Conservation (phyloP, 495 filamentous ascomycete species). For the Trichocladium antarcticum region DNA sequence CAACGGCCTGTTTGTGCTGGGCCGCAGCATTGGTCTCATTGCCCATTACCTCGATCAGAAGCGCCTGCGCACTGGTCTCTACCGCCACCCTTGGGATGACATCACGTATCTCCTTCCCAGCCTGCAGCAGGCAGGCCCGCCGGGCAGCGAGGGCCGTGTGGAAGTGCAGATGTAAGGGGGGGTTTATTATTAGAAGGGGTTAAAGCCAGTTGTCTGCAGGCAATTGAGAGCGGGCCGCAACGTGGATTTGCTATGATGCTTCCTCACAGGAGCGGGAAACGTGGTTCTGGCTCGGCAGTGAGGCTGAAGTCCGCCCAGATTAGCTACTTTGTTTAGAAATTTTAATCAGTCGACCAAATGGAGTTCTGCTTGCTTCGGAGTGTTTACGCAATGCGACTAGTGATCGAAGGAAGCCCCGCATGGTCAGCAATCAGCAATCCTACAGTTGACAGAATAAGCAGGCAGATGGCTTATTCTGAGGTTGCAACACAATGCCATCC, state of each 20-base stretch:
- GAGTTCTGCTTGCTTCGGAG: background rate
- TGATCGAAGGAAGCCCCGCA: too few species aligned
- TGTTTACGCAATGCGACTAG: too few species aligned
- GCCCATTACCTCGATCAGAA: conserved; percentile 99
- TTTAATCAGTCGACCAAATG: conserved; percentile 4
- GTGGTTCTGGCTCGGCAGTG: background rate
- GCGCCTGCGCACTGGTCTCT: conserved; percentile 91
- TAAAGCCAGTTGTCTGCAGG: background rate
- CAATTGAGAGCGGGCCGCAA: conserved; percentile 1
- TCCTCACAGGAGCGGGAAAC: background rate
- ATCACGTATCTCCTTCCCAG: conserved; percentile 92
- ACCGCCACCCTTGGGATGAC: conserved; percentile 97
- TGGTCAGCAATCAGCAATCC: too few species aligned
- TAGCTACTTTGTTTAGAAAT: conserved; percentile 3
- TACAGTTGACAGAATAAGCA: too few species aligned
- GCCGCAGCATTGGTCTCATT: conserved; percentile 94
- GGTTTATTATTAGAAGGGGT: background rate
- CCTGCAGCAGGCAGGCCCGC: conserved; percentile 56
- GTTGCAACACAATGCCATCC: too few species aligned
- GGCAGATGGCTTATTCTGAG: too few species aligned
- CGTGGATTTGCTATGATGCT: conserved; percentile 1
- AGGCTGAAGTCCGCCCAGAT: conserved; percentile 1
- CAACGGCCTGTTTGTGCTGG: conserved; percentile 97
- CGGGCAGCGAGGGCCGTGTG: conserved; percentile 77
- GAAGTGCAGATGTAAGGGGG: conserved; percentile 51